Conservation (phyloP, 768 basidiomycete genomes). For the Macrocybe gigantea region DNA sequence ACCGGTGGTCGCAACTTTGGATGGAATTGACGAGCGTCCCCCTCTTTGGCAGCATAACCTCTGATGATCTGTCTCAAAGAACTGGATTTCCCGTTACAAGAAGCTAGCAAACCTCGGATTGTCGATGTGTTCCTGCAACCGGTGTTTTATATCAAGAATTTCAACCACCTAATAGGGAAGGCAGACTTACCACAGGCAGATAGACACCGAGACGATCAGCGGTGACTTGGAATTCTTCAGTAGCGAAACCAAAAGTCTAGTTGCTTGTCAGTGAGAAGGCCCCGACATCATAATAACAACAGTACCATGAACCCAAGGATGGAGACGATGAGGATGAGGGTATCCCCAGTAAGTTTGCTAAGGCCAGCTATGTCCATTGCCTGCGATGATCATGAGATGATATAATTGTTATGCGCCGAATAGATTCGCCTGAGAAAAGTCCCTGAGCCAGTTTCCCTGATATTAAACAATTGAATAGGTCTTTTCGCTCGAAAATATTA, state of each 20-base stretch:
- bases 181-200: constrained; percentile 49
- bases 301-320: constrained; percentile 53
- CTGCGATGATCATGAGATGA: constrained; percentile 18
- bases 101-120: constrained; percentile 54
- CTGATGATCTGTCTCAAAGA: constrained; percentile 19
- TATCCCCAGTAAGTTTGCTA: constrained; percentile 59
- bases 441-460: constrained; percentile 65
- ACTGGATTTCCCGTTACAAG: not conserved
- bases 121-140: constrained; percentile 62
- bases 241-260: constrained; percentile 59
- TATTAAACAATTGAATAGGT: not conserved
- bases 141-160: constrained; percentile 1
- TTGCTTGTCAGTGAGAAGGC: not conserved
- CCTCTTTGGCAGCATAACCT: constrained; percentile 63
- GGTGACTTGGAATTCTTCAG: constrained; percentile 68
- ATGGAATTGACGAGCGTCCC: constrained; percentile 68
- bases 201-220: constrained; percentile 72
- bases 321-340: constrained; percentile 53
- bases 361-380: constrained; percentile 71
- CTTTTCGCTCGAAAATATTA: not conserved
- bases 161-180: not conserved
- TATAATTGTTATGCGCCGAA: not conserved
- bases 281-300: not conserved
- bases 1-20: constrained; percentile 73
- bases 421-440: constrained; percentile 52